Base-by-base conservation (phyloP, 23 red algal genomes). In the Gracilaria gracilis region DNA sequence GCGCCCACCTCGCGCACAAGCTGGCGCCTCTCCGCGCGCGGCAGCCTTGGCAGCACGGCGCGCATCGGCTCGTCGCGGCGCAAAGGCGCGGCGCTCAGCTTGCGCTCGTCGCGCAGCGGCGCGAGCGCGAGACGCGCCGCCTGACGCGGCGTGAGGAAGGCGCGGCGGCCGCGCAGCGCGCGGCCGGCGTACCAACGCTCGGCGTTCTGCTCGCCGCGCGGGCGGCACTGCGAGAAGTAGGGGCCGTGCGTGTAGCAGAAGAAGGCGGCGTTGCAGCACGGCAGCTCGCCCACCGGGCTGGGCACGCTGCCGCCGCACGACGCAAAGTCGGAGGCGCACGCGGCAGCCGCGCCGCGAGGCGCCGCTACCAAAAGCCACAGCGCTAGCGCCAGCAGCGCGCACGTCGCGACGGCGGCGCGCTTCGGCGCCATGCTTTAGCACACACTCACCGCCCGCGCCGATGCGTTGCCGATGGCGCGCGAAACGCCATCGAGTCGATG, bases 191-290 rank as follows among this genome's bases (percentile, higher is more conserved):
- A 88, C 67, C 65, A 75, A 32, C 53, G 67, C 44, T 37, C 54
- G 48, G 81, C 54, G 12, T 25, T 14, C 3, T 13, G 33, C 70
- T 88, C 84, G 50, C 16, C 37, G 15, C 84, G 84, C 27, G 84
- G 84, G 20, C 84, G 61, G n/a, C 84, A 88, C 69, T 88, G 84
- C 17, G 84, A 88, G 34, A 88, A 88, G 84, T 88, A 88, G 16
- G 84, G 84, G 67, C 67, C 67, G 21, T 78, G 65, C 15, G 67
- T 75, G 84, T 75, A 88, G 71, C 84, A 88, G 84, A 70, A 88
- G 67, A 78, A 88, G 49, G 28, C 8, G 40, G 38, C 34, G 36
- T 21, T 77, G 51, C 84, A 88, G 28, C 84, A 88, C 21, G 61
- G 47, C 66, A 75, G 31, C 4, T 62, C 40, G 25, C 55, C 49